Base-by-base conservation (phyloP, 352 stramenopile genomes). In the Thraustochytrium striatum region DNA sequence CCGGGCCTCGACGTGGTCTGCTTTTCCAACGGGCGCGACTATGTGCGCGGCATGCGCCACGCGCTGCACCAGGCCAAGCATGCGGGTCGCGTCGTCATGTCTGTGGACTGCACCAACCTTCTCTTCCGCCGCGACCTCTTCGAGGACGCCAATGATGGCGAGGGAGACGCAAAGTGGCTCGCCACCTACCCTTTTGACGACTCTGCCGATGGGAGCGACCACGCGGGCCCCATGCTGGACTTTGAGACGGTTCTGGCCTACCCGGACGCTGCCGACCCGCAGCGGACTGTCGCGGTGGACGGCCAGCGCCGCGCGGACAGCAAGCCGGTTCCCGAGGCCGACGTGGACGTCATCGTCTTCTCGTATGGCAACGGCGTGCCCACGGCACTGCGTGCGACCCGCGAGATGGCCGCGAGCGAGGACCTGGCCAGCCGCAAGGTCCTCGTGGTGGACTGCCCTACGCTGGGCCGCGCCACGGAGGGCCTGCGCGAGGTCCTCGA, bases 1-100 rank as follows among this genome's bases (percentile, higher is more conserved):
- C 87, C 88, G 13, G 88, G 88, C 19, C 82, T 92, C n/a, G 88
- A 92, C 65, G 83, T 91, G 1, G 72, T 92, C 16, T 91, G 87
- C 75, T 91, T 87, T 68, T 89, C 83, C 30, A 92, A 91, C 79
- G 88, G 88, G 3, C 13, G 75, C 61, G 88, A 92, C 81, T 92
- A 91, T 73, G 86, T 85, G 33, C 70, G 83, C 39, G 88, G 87
- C 35, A 88, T 92, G 82, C 79, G 88, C 32, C 85, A 91, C 83
- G 87, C 87, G 2, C 44, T 91, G 8, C 69, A 59, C 13, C 87
- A 92, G 81, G 86, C 44, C 2, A 61, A 87, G 38, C 75, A 83
- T 61, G 81, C 81, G 52, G 87, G 87, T 30, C 72, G 87, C 55
- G 83, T 91, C 5, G 84, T 91, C 13, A 87, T 91, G 57, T 83